Evolutionary conservation across 2,329 filamentous ascomycete genomes (phyloP).

Genomic region (Fusarium gaditjirri): DNA sequence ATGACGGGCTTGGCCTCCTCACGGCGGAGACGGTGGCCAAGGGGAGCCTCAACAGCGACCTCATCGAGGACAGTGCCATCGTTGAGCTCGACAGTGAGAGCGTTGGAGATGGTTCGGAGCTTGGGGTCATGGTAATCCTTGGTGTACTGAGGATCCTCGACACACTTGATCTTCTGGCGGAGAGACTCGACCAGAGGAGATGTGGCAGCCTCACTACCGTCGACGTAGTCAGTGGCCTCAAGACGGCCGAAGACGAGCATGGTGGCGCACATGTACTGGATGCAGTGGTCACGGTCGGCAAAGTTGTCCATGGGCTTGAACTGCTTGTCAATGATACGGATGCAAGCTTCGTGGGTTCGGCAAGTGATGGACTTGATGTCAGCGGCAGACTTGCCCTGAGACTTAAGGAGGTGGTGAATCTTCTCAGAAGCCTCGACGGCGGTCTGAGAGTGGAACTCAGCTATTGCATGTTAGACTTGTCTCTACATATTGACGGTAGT

Average conservation of each 20-base stretch:
- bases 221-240: conserved; percentile 91
- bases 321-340: conserved; percentile 99
- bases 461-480: conserved; percentile 49
- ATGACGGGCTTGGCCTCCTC: conserved; percentile 99
- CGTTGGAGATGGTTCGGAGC: conserved; percentile 97
- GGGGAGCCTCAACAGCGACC: conserved; percentile 90
- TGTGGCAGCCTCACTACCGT: conserved; percentile 91
- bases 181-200: conserved; percentile 90
- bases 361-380: conserved; percentile 95
- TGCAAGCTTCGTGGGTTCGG: conserved; percentile 97
- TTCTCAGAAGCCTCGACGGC: conserved; percentile 94
- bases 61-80: conserved; percentile 93
- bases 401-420: conserved; percentile 84
- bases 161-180: conserved; percentile 92
- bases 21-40: conserved; percentile 89
- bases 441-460: conserved; percentile 98
- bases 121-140: conserved; percentile 93
- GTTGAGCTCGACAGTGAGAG: conserved; percentile 91
- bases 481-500: background rate
- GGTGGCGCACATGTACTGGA: conserved; percentile 98
- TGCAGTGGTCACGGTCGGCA: conserved; percentile 98
- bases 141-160: conserved; percentile 96
- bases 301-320: conserved; percentile 99
- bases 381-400: conserved; percentile 87
- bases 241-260: conserved; percentile 97